Evolutionary conservation across 257 asterid genomes (phyloP), one percentile per base, ranked within the genome.

Genomic region (Solanum arcanum): DNA sequence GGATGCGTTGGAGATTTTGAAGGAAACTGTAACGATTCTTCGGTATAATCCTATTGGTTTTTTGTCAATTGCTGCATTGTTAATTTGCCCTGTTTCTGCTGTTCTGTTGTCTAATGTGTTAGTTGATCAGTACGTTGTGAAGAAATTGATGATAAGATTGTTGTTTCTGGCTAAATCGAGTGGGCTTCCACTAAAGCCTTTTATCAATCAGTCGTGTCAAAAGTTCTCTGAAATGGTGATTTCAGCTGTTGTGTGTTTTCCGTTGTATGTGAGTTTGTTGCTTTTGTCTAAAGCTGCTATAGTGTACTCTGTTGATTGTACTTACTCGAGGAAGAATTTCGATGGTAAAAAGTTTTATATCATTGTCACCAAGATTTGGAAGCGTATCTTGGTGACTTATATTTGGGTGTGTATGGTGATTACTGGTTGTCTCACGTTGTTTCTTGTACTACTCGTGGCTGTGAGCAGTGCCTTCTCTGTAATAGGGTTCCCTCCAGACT

Each of bases 231-330:
- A 97, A 87, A 86, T 87, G 88, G 90, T 86, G 11, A 90, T 97
- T 88, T 94, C 98, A 12, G 89, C 89, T 25, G 62, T 88, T 68
- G 74, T 92, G 90, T 92, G 98, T 89, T 97, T 95, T 94, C 99
- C 99, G 33, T 78, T 97, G 86, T 94, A 92, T 52, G 86, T 91
- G 62, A 91, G 96, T 11, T 68, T 93, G 60, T 92, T 92, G 14
- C 93, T 97, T 68, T 77, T 94, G 86, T 97, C 98, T 1, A 97
- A 95, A 87, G 98, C 96, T 59, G 98, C 98, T 29, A 94, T 97
- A 42, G 99, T 93, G 39, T 91, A 95, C 90, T 90, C 97, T 1
- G 98, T 97, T 64, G 99, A 95, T 90, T 97, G 98, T 88, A 94
- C 98, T 16, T 97, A 94, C 88, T 91, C 98, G 15, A 92, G 95